Evolutionary conservation across 2,329 filamentous ascomycete species (phyloP), one percentile per base, ranked within the genome.

Genomic region (Beauveria bassiana): DNA sequence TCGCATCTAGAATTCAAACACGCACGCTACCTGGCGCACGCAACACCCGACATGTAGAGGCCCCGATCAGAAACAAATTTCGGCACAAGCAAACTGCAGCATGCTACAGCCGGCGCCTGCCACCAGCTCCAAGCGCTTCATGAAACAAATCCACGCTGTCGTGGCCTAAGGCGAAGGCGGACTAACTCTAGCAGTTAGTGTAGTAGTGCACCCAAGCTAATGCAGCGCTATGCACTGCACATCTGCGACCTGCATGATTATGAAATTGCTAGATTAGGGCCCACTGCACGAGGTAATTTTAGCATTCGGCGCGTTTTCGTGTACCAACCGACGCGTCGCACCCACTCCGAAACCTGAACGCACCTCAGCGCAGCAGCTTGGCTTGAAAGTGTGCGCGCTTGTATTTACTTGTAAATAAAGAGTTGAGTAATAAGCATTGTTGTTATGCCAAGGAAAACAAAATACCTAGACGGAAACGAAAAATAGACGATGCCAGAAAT

Each of bases 221-320:
- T 38, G 58, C 28, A 40, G 18, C 49, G 26, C 58, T 28, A 47
- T 46, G 45, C 45, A 34, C 45, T 40, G 26, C 45, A 34, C 49
- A 53, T 59, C 58, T 53, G 49, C 49, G 42, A 60, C 58, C 49
- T 54, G 58, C 58, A 60, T 53, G 20, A 40, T 18, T 53, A 28
- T 45, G 28, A 60, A 60, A 60, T 60, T 53, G 50, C 45, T 12
- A 3, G 28, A 31, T 34, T 34, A 34, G 22, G 22, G 22, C 31
- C 31, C 12, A 22, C 34, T 58, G 49, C 58, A 53, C 28, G 40
- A 20, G n/a, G 40, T 53, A 60, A 60, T 54, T 47, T 60, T 60
- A 60, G 50, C 38, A 51, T 18, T 9, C 47, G 47, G 47, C 58
- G 58, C 50, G 58, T 60, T 31, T 16, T 9, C 5, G 38, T 42